These are phyloP conservation scores for Backusella macrospora DNA, from an alignment of 192 early-diverging fungal species.

Conservation along the genomic window DNA sequence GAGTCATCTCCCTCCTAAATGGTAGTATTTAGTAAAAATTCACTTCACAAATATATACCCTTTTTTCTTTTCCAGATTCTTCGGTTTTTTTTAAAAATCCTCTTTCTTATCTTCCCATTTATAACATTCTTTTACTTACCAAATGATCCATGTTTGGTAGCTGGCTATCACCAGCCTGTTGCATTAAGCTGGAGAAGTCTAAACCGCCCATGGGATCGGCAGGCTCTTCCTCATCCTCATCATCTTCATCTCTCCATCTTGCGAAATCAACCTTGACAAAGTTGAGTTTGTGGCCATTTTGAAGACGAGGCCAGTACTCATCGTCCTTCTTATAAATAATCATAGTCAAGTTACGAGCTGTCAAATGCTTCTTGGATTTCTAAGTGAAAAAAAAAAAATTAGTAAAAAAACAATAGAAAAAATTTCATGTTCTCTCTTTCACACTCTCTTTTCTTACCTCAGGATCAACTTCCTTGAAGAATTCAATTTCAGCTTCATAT, in stretches of 20 bases:
- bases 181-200: conserved; percentile 68
- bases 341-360: conserved; percentile 68
- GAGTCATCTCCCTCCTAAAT: conserved; percentile 7
- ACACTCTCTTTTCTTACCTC: conserved; percentile 52
- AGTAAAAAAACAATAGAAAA: not conserved
- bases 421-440: not conserved
- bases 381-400: not conserved
- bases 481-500: conserved; percentile 79
- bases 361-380: conserved; percentile 64
- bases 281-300: conserved; percentile 67
- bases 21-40: not conserved
- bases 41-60: not conserved
- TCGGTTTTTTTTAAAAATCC: not conserved
- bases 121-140: conserved; percentile 1
- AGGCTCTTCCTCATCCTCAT: conserved; percentile 76
- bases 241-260: conserved; percentile 92
- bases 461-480: conserved; percentile 70
- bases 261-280: conserved; percentile 92
- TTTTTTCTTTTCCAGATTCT: not conserved
- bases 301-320: conserved; percentile 85
- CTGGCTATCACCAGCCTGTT: conserved; percentile 48
- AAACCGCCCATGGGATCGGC: conserved; percentile 44
- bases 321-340: conserved; percentile 74
- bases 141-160: conserved; percentile 22
- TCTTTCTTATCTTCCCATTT: not conserved